Evolutionary conservation across 305 asterid genomes (phyloP).

Genomic region (Fraxinus paxiana): DNA sequence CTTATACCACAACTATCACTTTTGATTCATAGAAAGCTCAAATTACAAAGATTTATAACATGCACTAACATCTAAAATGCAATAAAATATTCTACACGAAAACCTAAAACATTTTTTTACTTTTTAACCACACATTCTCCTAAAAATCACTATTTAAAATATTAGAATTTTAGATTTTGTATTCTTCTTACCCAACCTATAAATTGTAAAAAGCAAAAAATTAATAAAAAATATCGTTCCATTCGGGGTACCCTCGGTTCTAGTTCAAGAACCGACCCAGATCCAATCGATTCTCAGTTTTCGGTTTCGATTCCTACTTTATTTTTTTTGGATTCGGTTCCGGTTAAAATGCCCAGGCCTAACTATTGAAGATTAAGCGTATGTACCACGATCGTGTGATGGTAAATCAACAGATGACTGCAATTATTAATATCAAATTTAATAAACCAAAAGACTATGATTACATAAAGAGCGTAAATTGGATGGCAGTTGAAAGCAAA

Average conservation of each 20-base stretch:
- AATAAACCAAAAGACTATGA: neutral
- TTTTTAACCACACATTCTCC: neutral
- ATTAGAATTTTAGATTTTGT: neutral
- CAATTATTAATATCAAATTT: neutral
- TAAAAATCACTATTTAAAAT: neutral
- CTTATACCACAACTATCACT: neutral
- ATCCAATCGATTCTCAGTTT: neutral
- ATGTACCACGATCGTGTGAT: neutral
- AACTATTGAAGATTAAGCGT: neutral
- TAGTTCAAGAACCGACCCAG: neutral
- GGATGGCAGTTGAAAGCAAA: neutral
- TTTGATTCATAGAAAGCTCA: neutral
- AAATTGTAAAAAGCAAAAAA: neutral
- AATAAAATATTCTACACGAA: neutral
- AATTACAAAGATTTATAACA: neutral
- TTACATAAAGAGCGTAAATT: neutral
- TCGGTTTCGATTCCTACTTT: neutral
- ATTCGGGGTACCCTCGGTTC: neutral
- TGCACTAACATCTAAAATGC: neutral
- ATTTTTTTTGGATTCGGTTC: neutral
- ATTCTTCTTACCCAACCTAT: neutral
- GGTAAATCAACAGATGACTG: neutral
- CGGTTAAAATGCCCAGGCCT: neutral
- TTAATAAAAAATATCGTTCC: neutral
- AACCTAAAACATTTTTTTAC: neutral